phyloP scores from a whole-genome alignment of 306 rosid species.

The Oemleria cerasiformis region DNA sequence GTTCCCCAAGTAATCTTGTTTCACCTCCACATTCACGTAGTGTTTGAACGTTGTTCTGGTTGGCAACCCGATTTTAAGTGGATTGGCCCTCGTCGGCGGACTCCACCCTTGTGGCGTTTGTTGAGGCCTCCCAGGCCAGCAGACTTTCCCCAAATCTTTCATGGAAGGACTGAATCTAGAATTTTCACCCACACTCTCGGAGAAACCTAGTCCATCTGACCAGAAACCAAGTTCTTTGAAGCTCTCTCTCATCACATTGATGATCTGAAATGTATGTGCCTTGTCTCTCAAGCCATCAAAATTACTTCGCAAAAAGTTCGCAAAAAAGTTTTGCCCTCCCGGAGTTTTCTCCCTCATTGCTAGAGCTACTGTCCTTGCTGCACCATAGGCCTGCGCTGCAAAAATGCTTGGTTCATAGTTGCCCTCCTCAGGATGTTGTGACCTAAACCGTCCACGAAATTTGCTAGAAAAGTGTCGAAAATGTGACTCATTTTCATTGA shows the following conservation, averaged over 20 bases:
- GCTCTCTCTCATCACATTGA: conserved; percentile 16
- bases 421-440: conserved; percentile 32
- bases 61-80: conserved; percentile 13
- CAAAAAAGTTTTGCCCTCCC: conserved; percentile 14
- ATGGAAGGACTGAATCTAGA: not conserved
- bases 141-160: conserved; percentile 8
- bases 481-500: conserved; percentile 8
- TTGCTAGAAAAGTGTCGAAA: conserved; percentile 18
- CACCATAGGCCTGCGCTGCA: conserved; percentile 48
- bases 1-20: not conserved
- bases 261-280: conserved; percentile 30
- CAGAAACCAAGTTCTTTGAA: conserved; percentile 15
- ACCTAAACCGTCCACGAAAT: conserved; percentile 28
- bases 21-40: conserved; percentile 16
- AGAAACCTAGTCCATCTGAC: conserved; percentile 23
- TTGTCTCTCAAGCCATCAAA: conserved; percentile 30
- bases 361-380: conserved; percentile 28
- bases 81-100: not conserved
- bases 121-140: conserved; percentile 22
- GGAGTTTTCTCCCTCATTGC: conserved; percentile 24
- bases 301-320: conserved; percentile 22
- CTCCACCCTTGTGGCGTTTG: conserved; percentile 19
- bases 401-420: conserved; percentile 41
- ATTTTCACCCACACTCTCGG: not conserved
- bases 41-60: not conserved